Evolutionary conservation across 495 filamentous ascomycete species (phyloP).

Genomic region (Neurospora pannonica): DNA sequence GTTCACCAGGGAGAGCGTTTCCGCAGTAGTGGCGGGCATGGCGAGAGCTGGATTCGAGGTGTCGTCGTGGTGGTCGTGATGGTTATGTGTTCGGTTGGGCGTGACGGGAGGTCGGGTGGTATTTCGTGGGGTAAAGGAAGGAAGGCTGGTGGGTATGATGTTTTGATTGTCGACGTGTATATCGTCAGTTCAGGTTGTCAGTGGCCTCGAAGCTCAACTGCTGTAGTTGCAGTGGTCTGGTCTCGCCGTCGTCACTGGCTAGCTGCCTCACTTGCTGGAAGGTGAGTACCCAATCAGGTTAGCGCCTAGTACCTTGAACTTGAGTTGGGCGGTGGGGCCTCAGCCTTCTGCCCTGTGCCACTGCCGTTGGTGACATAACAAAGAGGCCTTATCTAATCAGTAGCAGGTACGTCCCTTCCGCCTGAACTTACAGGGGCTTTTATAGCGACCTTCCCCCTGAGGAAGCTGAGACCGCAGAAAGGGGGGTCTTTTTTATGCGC

Average conservation of each 20-base stretch:
- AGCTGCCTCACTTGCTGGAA: constrained; percentile 22
- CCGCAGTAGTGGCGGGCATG: constrained; percentile 92
- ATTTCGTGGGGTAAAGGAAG: neutral
- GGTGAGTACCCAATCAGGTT: constrained; percentile 22
- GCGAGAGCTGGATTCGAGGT: constrained; percentile 15
- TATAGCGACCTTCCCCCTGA: neutral
- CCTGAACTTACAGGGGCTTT: neutral
- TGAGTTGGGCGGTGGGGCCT: neutral
- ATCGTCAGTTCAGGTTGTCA: neutral
- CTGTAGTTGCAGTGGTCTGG: neutral
- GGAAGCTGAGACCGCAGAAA: neutral
- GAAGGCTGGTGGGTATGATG: constrained; percentile 1
- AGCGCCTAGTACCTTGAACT: constrained; percentile 3
- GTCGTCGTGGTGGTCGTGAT: constrained; percentile 4
- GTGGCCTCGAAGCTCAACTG: neutral
- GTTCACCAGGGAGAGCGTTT: constrained; percentile 85
- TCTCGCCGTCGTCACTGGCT: constrained; percentile 23
- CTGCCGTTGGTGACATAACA: neutral
- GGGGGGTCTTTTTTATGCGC: neutral
- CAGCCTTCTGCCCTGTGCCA: neutral
- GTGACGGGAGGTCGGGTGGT: neutral
- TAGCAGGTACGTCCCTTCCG: neutral
- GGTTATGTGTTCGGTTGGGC: constrained; percentile 3
- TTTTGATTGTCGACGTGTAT: constrained; percentile 2
- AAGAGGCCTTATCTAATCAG: neutral